Evolutionary conservation across 169 alveolate species (phyloP), one percentile per base, ranked within the genome.

Genomic region (Plasmodium gaboni): DNA sequence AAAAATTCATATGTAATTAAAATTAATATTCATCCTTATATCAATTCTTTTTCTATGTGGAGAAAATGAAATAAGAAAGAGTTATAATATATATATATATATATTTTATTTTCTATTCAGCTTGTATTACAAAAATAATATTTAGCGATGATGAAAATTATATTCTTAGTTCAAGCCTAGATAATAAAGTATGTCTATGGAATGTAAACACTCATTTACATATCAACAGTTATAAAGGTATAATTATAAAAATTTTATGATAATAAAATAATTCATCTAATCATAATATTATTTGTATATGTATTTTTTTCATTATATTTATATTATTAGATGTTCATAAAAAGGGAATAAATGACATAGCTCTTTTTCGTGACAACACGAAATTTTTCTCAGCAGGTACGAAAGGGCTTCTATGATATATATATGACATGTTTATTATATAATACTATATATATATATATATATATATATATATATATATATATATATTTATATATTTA

Each of bases 301-400:
- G 8, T 5, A 19, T 17, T 3, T 6, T n/a, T 65, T 28, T 65
- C 28, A 28, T 42, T 10, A 12, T 65, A 7, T 65, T 1, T 13
- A 65, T 28, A 65, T 65, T 55, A 32, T 24, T 59, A 76, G 89
- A 76, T 76, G 76, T 76, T 7, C 89, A 76, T 55, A 76, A 76
- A 76, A 76, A 76, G 55, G 89, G 89, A 7, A 76, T 76, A 76
- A 76, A 76, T 69, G 89, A 76, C 24, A 50, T 76, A 50, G 89
- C 89, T 55, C 89, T 76, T 65, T 76, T 76, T 59, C 55, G 68
- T 55, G 89, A 76, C 67, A 76, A 76, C 51, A 76, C 78, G 44
- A 76, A 76, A 51, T 55, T 76, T 64, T 76, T 76, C 44, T 76
- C 89, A 24, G 89, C 89, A 9, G 89, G 89, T 76, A 32, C 15